Conservation (phyloP, 495 filamentous ascomycete species). For the Rostrohypoxylon terebratum region DNA sequence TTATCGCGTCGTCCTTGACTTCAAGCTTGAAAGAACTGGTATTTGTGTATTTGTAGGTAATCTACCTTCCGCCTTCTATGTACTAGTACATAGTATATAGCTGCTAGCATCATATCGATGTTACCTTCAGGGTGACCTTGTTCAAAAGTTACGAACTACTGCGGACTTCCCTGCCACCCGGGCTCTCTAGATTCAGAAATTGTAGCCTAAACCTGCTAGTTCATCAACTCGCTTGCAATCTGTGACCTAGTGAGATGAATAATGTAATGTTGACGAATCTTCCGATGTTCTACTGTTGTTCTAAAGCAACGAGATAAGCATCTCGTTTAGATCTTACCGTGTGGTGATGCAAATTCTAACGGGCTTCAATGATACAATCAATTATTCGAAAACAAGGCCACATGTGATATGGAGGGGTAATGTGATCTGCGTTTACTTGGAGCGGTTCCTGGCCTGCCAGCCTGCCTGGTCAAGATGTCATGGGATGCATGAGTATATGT, state of each 20-base stretch:
- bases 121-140: conserved; percentile 21
- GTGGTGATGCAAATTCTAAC: background rate
- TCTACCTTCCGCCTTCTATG: background rate
- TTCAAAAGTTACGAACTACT: background rate
- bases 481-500: background rate
- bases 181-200: conserved; percentile 12
- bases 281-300: background rate
- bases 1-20: background rate
- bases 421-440: background rate
- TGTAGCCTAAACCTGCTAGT: conserved; percentile 33
- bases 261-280: background rate
- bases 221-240: background rate
- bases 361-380: background rate
- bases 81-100: too few species aligned
- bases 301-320: background rate
- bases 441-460: background rate
- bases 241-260: background rate
- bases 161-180: conserved; percentile 7
- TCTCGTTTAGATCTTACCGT: background rate
- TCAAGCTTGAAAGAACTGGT: background rate
- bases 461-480: background rate
- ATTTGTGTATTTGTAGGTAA: background rate
- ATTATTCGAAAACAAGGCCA: conserved; percentile 1
- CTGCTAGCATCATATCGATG: conserved; percentile 32
- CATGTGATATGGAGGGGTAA: conserved; percentile 8